A percentile compares a stretch with the other conserved stretches of the same genome.
Evolutionary conservation across 257 asterid genomes (phyloP).

Genomic region (Plectranthus barbatus): DNA sequence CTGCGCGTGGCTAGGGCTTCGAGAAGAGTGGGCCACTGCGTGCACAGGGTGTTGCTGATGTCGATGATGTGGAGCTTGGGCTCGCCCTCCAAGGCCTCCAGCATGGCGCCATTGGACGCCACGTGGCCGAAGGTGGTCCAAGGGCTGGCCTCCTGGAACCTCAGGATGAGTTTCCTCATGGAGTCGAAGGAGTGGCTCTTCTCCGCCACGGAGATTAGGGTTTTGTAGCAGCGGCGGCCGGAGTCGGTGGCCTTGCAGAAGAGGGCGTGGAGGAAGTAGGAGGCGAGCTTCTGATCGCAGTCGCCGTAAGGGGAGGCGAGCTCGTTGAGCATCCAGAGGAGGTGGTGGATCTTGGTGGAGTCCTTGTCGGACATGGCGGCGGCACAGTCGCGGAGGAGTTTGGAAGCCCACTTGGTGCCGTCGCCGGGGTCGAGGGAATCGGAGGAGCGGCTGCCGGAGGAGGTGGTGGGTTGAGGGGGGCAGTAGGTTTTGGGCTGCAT

Average conservation of each 20-base stretch:
- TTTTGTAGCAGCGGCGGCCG: slow-evolving; percentile 54
- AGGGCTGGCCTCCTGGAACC: slow-evolving; percentile 89
- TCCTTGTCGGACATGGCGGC: slow-evolving; percentile 57
- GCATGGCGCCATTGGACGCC: slow-evolving; percentile 80
- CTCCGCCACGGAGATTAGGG: slow-evolving; percentile 55
- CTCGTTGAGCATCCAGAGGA: slow-evolving; percentile 88
- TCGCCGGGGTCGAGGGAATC: slow-evolving; percentile 34
- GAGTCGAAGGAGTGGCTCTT: slow-evolving; percentile 62
- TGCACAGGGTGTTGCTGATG: slow-evolving; percentile 71
- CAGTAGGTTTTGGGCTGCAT: slow-evolving; percentile 26
- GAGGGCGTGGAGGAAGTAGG: slow-evolving; percentile 77
- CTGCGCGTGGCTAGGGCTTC: slow-evolving; percentile 74
- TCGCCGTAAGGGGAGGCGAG: slow-evolving; percentile 96
- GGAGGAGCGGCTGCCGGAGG: slow-evolving; percentile 16
- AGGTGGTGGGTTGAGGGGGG: slow-evolving; percentile 15
- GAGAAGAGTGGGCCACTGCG: slow-evolving; percentile 89
- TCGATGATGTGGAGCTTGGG: slow-evolving; percentile 64
- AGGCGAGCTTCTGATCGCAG: slow-evolving; percentile 67
- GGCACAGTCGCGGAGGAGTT: slow-evolving; percentile 66
- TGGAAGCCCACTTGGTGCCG: slow-evolving; percentile 53
- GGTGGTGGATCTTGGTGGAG: slow-evolving; percentile 59
- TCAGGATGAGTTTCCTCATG: slow-evolving; percentile 42
- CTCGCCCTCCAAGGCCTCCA: slow-evolving; percentile 77
- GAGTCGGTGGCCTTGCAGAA: slow-evolving; percentile 67
- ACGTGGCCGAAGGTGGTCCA: slow-evolving; percentile 97